These are phyloP conservation scores for Trichoderma erinaceum DNA, from an alignment of 495 filamentous ascomycete genomes.

Conservation along the genomic window DNA sequence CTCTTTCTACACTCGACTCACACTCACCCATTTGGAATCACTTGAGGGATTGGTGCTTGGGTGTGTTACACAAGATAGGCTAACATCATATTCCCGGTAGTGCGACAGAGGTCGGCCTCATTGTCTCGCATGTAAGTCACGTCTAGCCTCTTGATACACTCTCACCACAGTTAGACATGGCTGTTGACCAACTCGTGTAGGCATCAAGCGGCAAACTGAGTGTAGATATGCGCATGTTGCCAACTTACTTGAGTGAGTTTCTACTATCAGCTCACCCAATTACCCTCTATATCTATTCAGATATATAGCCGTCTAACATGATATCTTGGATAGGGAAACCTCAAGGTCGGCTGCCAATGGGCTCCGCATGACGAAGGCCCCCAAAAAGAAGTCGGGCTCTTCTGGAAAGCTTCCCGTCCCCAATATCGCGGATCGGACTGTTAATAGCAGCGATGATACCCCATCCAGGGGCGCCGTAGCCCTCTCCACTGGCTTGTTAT, in stretches of 20 bases:
- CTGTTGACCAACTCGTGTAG: constrained; percentile 24
- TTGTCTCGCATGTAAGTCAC: constrained; percentile 57
- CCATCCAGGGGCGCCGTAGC: constrained; percentile 37
- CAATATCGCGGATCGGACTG: constrained; percentile 41
- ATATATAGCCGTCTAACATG: neutral
- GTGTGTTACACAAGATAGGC: constrained; percentile 23
- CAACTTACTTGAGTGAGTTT: constrained; percentile 58
- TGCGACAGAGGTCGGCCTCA: constrained; percentile 53
- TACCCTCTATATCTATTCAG: neutral
- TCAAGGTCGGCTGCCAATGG: constrained; percentile 43
- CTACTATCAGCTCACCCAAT: neutral
- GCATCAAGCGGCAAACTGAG: constrained; percentile 61
- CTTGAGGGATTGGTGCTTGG: constrained; percentile 17
- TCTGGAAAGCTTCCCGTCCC: constrained; percentile 33
- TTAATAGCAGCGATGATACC: constrained; percentile 31
- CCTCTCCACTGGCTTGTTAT: constrained; percentile 54
- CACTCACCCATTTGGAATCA: neutral
- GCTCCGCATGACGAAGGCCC: constrained; percentile 53
- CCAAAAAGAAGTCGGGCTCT: constrained; percentile 39
- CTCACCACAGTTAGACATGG: neutral
- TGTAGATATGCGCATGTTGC: constrained; percentile 64
- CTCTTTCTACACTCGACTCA: neutral
- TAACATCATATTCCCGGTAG: constrained; percentile 28
- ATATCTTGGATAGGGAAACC: constrained; percentile 36
- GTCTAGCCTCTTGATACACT: neutral